Base-by-base conservation (phyloP, 2,329 filamentous ascomycete species). In the Phaeosphaeriaceae sp. region DNA sequence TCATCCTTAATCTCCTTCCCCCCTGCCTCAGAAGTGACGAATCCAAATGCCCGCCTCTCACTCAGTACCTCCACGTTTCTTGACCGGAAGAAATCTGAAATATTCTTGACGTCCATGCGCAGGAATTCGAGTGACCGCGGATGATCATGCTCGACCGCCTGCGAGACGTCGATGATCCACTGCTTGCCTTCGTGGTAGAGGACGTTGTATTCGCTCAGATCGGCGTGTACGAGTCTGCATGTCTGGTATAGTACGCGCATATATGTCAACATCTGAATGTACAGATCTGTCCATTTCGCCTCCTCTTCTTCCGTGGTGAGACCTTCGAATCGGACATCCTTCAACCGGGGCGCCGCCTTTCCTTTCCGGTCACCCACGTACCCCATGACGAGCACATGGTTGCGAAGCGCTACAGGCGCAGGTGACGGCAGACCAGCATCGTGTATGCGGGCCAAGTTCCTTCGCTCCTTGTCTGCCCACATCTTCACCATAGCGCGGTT, bases 401-500 rank as follows among this genome's bases (percentile, higher is more conserved):
- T 85, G 72, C 94, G 93, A 50, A 99, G 87, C 69, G 90, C 89
- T 59, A 98, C 83, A 2, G 95, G 93, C 74, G 97, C 92, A 0
- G 95, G 95, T 67, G 91, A 96, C 6, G 93, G 91, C 54, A 99
- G 97, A 7, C 91, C 92, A 7, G 93, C 90, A 6, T 87, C 82
- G 77, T 96, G 83, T 61, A 99, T 89, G 55, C 95, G 86, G 66
- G 92, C 89, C 71, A 99, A 79, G 79, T 99, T 99, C 44, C 95
- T 88, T 82, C 96, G 96, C 80, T 99, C 95, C 80, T 99, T 99
- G 80, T 99, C 94, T 0, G 96, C 96, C 95, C 95, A 99, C 22
- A 97, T 84, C 79, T 97, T 96, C 67, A 99, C 94, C 94, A 98
- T 98, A 67, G 94, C 93, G 49, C 93, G 88, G 81, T 93, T 97